phyloP scores from a whole-genome alignment of 805 yeast genomes.

The Torulaspora maleeae region DNA sequence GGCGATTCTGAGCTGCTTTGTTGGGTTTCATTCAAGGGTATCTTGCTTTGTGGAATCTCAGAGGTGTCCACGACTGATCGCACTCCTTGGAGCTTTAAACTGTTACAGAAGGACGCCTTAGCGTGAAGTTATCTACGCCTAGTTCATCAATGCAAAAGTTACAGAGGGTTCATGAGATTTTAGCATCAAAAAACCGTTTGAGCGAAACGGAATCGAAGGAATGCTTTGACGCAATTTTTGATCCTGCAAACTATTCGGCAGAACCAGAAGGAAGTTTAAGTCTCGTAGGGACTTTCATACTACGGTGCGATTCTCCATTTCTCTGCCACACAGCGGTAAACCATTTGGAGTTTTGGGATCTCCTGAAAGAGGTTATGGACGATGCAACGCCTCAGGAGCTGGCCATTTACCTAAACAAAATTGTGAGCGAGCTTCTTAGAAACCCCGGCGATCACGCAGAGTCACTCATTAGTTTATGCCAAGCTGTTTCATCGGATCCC shows the following conservation, averaged over 20 bases:
- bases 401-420: constrained; percentile 8
- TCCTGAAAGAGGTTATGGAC: constrained; percentile 11
- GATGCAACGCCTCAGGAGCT: constrained; percentile 10
- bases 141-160: background rate
- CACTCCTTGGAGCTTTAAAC: no score
- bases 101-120: no score
- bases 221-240: constrained; percentile 8
- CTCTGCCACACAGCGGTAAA: constrained; percentile 9
- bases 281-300: constrained; percentile 12
- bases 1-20: no score
- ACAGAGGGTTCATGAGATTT: constrained; percentile 2
- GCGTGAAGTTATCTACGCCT: background rate
- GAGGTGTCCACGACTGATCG: no score
- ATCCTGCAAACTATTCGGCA: background rate
- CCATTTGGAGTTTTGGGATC: constrained; percentile 10
- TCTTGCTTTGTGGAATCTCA: no score
- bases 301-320: constrained; percentile 14
- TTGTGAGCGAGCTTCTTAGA: constrained; percentile 12
- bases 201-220: constrained; percentile 7
- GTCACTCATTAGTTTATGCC: constrained; percentile 9
- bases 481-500: constrained; percentile 10
- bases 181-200: constrained; percentile 2
- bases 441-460: constrained; percentile 9
- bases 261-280: constrained; percentile 1
- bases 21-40: no score